Base-by-base conservation (phyloP, 2,329 filamentous ascomycete genomes). In the Curvularia eragrostidis region DNA sequence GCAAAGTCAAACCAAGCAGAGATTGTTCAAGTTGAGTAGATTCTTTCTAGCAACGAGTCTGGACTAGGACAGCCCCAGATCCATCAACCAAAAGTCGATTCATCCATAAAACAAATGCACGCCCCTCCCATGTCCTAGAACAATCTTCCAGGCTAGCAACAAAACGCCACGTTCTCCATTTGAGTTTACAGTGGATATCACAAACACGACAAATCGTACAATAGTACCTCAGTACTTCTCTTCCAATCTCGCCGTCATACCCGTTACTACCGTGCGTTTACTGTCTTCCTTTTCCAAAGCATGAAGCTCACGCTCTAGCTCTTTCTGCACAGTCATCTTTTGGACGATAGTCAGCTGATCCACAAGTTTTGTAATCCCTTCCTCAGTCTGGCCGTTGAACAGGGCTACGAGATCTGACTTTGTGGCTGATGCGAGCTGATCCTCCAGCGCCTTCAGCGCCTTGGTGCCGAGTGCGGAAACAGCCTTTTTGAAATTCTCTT, bases 361-460 rank as follows among this genome's bases (percentile, higher is more conserved):
- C 19, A 81, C 51, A 23, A 78, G 69, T 41, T 54, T 61, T 26
- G 71, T 65, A 15, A 76, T 47, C 9, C 56, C 66, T 9, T 68
- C 58, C n/a, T 68, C 54, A 28, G 59, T 65, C 15, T 70, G 59
- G 1, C 62, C 67, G 1, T 54, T 56, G 50, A 68, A 72, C 23
- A 76, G 26, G 1, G 52, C 50, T 44, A 72, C 59, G 12, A 80
- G 65, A n/a, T 79, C 75, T 4, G 53, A 52, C 56, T 69, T 73
- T 1, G 75, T 77, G 23, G 71, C 70, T 3, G 64, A 52, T 1
- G 74, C 76, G 12, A 82, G 71, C 65, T 82, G 77, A 28, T 72
- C 64, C 53, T 81, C 77, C 2, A 82, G 66, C 32, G 75, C 71
- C 4, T 66, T 60, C 26, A 81, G 52, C 10, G 80, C 78, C 43